Base-by-base conservation (phyloP, 2,329 filamentous ascomycete genomes). In the Curvularia hawaiiensis region DNA sequence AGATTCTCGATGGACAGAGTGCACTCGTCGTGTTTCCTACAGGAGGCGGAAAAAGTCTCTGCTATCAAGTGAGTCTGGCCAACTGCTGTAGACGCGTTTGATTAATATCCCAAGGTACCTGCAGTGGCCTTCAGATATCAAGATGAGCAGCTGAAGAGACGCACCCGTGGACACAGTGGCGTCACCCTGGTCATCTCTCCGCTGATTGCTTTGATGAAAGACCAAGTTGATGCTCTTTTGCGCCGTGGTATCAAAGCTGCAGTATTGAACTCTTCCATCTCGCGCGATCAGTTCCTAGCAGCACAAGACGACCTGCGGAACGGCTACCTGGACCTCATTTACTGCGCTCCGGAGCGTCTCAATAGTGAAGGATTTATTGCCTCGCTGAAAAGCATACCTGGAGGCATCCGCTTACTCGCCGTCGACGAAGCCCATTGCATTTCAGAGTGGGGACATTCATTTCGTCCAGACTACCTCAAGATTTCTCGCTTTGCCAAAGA, bases 341-440 rank as follows among this genome's bases (percentile, higher is more conserved):
- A 98, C 67, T 89, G 97, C 51, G 97, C 94, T 0, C 94, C 95
- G 0, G 94, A 99, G 77, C 97, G 97, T 91, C 82, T 98, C 48
- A 93, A 92, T 70, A 97, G 88, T 71, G 73, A 82, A 33, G 79
- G 79, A 0, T 90, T 97, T 71, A 79, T 86, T 53, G 83, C 82
- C 41, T 85, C 82, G 2, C 81, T 99, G 60, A 79, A 84, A 51
- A 81, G 79, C 1, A 81, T 98, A 16, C 84, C 96, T 72, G 77
- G 77, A 11, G 86, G 86, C 49, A 81, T 83, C 4, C 90, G 89
- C 67, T 85, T 99, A 48, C 92, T 99, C 46, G 94, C 98, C 50
- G 96, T 99, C 58, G 94, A 98, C 65, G 94, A 99, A 65, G 93
- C 94, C 1, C 93, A 97, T 76, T 97, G 93, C 75, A 96, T 97